These are phyloP conservation scores for Dioszegia hungarica DNA, from an alignment of 768 basidiomycete genomes.

Conservation along the genomic window DNA sequence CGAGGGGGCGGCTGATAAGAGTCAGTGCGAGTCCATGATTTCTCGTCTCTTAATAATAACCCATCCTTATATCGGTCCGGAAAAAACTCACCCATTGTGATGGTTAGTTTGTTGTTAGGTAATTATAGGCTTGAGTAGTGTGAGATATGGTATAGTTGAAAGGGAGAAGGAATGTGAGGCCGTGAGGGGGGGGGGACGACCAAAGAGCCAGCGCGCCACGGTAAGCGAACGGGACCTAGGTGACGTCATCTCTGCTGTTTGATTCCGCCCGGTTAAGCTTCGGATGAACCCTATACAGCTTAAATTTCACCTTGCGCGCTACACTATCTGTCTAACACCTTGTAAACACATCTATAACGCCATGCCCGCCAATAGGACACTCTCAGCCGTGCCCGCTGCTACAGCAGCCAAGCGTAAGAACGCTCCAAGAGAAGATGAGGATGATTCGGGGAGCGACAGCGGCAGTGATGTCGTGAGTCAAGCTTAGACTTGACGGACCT, in stretches of 20 bases:
- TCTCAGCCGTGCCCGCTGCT: slow-evolving; percentile 24
- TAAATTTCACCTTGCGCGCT: not conserved
- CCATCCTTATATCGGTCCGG: no score
- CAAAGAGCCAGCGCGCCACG: no score
- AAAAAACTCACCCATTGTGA: not conserved
- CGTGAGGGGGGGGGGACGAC: no score
- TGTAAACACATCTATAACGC: not conserved
- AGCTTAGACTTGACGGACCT: not conserved
- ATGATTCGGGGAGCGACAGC: slow-evolving; percentile 32
- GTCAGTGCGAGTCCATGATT: not conserved
- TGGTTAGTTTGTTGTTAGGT: not conserved
- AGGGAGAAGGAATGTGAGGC: no score
- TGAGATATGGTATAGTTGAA: no score
- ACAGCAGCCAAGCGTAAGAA: slow-evolving; percentile 37
- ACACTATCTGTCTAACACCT: not conserved
- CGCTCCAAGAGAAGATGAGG: slow-evolving; percentile 39
- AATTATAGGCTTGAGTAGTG: not conserved
- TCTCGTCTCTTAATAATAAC: no score
- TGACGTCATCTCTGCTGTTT: no score
- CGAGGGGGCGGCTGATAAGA: not conserved
- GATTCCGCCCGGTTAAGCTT: no score
- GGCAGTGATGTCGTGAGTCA: slow-evolving; percentile 46
- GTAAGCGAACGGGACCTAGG: no score
- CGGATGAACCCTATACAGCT: no score
- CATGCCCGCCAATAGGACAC: slow-evolving; percentile 7